phyloP scores from a whole-genome alignment of 495 filamentous ascomycete species.

The Hapsidospora chrysogenum region DNA sequence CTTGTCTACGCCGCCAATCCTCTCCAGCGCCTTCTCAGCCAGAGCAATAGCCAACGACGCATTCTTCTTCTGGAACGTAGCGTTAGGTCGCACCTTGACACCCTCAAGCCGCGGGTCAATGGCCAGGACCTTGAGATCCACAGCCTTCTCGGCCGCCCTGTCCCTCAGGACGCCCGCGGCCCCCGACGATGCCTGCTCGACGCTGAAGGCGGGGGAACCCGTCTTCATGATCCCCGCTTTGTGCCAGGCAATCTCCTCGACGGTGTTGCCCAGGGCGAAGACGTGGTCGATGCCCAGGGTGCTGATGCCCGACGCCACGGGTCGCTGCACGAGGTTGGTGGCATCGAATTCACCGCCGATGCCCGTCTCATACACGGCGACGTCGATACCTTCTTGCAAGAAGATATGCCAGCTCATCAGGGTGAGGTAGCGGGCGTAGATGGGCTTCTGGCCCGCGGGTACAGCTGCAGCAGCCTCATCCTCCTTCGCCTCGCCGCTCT shows the following conservation, averaged over 20 bases:
- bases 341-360: slow-evolving; percentile 88
- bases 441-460: slow-evolving; percentile 40
- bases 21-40: slow-evolving; percentile 35
- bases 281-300: slow-evolving; percentile 86
- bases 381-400: slow-evolving; percentile 60
- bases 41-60: slow-evolving; percentile 66
- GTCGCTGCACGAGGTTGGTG: slow-evolving; percentile 72
- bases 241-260: slow-evolving; percentile 93
- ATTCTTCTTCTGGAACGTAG: slow-evolving; percentile 72
- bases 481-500: slow-evolving; percentile 7
- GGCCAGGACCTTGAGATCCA: slow-evolving; percentile 41
- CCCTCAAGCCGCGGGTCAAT: slow-evolving; percentile 44
- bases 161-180: slow-evolving; percentile 54
- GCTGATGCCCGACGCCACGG: slow-evolving; percentile 59
- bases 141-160: slow-evolving; percentile 51
- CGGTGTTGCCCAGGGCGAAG: slow-evolving; percentile 58
- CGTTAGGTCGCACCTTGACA: slow-evolving; percentile 61
- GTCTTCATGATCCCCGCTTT: slow-evolving; percentile 85
- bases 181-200: slow-evolving; percentile 45
- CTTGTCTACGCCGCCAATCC: slow-evolving; percentile 9
- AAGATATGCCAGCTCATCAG: slow-evolving; percentile 84
- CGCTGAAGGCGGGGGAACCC: slow-evolving; percentile 52
- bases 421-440: slow-evolving; percentile 82
- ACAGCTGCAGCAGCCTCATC: slow-evolving; percentile 12
- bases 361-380: slow-evolving; percentile 80